Percentiles rank a stretch among this genome's conserved stretches.
Evolutionary conservation across 78 protist genomes (phyloP).

Genomic region (Chrysochromulina parva): DNA sequence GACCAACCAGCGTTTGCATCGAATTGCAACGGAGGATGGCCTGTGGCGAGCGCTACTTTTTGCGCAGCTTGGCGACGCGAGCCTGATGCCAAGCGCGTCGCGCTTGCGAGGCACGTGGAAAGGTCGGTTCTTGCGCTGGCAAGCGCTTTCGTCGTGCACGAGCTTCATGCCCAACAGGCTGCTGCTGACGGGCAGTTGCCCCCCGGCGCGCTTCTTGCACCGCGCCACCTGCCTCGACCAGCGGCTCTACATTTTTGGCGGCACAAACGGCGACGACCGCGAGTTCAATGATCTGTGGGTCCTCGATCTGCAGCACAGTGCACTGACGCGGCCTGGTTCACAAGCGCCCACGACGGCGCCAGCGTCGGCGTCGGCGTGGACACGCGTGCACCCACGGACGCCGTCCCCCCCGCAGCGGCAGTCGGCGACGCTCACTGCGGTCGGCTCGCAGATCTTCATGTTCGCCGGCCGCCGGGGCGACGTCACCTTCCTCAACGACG

Average conservation of each 20-base stretch:
- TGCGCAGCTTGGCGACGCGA: too few relatives aligned
- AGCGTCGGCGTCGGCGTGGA: neutral
- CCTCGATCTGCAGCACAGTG: neutral
- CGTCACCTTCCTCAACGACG: neutral
- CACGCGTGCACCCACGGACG: neutral
- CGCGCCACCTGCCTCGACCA: neutral
- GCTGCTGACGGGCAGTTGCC: too few relatives aligned
- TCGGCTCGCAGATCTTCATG: neutral
- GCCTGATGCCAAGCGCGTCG: too few relatives aligned
- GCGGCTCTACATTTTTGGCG: neutral
- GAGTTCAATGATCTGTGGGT: constrained; percentile 7
- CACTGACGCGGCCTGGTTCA: too few relatives aligned
- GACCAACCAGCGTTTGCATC: too few relatives aligned
- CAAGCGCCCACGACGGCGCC: neutral
- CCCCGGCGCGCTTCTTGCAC: constrained; percentile 12
- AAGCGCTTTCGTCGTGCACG: too few relatives aligned
- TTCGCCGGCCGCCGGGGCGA: constrained; percentile 10
- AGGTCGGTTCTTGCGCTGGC: too few relatives aligned
- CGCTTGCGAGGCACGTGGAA: too few relatives aligned
- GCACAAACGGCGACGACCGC: neutral
- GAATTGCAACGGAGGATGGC: too few relatives aligned
- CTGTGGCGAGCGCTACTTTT: too few relatives aligned
- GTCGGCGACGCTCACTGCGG: constrained; percentile 21
- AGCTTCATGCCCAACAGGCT: too few relatives aligned
- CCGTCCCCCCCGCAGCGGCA: neutral